Evolutionary conservation across 1,284 basidiomycete species (phyloP).

Genomic region (Ganoderma lucidum): DNA sequence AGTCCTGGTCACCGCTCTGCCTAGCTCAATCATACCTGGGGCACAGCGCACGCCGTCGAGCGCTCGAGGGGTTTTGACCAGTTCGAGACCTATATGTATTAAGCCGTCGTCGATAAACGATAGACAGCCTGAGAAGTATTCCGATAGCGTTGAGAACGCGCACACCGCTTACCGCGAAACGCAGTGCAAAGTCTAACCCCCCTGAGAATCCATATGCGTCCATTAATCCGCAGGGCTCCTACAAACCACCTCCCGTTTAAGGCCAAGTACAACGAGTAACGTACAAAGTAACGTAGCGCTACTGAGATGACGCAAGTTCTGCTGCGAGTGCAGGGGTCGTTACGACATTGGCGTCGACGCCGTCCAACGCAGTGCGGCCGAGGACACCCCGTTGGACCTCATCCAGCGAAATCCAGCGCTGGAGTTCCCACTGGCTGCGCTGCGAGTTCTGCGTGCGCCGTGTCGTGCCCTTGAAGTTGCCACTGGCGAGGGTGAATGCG

Average conservation of each 20-base stretch:
- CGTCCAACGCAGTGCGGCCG: conserved; percentile 19
- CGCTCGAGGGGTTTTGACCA: neutral
- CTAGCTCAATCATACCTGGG: neutral
- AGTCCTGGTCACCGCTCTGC: too few species aligned
- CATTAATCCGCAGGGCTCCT: neutral
- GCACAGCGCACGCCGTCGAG: neutral
- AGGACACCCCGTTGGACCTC: conserved; percentile 23
- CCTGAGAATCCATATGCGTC: neutral
- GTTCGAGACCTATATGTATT: neutral
- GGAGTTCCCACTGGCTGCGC: conserved; percentile 11
- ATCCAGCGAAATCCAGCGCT: conserved; percentile 18
- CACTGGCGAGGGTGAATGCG: conserved; percentile 12
- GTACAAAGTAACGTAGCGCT: neutral
- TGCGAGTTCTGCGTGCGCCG: conserved; percentile 31
- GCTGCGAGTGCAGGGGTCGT: neutral
- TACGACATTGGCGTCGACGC: neutral
- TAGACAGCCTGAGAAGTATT: neutral
- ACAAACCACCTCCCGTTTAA: neutral
- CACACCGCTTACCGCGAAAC: neutral
- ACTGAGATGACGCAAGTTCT: neutral
- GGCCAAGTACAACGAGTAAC: neutral
- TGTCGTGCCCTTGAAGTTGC: conserved; percentile 16
- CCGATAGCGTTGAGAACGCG: neutral
- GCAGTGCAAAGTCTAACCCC: neutral
- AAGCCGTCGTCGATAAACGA: neutral